Conservation (phyloP, 2,329 filamentous ascomycete genomes). For the Ophiostoma fasciatum region DNA sequence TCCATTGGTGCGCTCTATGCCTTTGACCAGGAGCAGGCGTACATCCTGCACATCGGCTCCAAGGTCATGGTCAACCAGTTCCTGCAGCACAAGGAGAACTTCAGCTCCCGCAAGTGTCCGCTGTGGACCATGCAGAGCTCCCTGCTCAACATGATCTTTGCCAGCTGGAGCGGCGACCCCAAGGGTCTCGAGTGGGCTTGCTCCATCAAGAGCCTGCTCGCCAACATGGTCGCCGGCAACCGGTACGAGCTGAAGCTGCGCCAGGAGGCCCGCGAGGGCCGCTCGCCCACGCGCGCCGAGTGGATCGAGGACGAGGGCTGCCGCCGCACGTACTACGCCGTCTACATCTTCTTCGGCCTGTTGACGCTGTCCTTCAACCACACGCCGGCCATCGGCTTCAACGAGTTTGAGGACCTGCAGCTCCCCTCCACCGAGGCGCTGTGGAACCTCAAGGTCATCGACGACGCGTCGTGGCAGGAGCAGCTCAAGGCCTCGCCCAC, state of each 20-base stretch:
- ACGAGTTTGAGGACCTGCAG: conserved; percentile 88
- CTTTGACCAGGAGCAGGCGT: conserved; percentile 93
- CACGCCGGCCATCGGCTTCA: conserved; percentile 94
- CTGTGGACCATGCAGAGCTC: conserved; percentile 98
- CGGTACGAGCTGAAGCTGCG: conserved; percentile 91
- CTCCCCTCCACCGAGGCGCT: conserved; percentile 86
- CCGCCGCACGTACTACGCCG: conserved; percentile 90
- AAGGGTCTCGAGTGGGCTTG: conserved; percentile 98
- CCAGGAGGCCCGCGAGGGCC: conserved; percentile 68
- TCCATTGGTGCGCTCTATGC: conserved; percentile 95
- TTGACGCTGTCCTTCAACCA: conserved; percentile 95
- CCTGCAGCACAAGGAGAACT: conserved; percentile 94
- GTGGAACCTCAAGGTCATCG: conserved; percentile 72
- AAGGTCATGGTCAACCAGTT: conserved; percentile 97
- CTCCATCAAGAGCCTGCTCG: conserved; percentile 93
- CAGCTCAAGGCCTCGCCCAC: conserved; percentile 54
- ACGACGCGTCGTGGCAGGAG: conserved; percentile 76
- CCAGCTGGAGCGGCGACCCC: conserved; percentile 96
- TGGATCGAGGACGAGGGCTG: conserved; percentile 98
- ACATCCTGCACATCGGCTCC: conserved; percentile 92
- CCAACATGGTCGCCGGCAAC: conserved; percentile 97
- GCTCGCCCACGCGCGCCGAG: conserved; percentile 63
- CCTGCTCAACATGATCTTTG: conserved; percentile 95
- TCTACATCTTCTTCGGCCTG: conserved; percentile 97
- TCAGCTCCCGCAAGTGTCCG: conserved; percentile 93